phyloP scores from a whole-genome alignment of 2,329 filamentous ascomycete species.

The Neofusicoccum laricinum region DNA sequence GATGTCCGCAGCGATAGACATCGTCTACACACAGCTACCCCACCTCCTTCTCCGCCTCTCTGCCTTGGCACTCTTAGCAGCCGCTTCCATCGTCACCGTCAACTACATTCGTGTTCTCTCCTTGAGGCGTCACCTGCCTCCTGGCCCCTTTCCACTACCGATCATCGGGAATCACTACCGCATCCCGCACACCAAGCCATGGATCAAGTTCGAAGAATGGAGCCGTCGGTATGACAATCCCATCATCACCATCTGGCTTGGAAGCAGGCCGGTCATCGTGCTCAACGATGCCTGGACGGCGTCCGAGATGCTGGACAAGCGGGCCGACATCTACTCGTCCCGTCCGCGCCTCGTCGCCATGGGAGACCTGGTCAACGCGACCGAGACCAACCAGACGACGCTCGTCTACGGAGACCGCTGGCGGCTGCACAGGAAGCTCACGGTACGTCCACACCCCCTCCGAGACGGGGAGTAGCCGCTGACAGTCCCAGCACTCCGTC shows the following conservation, averaged over 20 bases:
- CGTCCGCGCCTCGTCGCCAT: slow-evolving; percentile 30
- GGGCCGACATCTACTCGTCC: slow-evolving; percentile 31
- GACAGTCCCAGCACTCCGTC: slow-evolving; percentile 13
- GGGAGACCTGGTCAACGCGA: slow-evolving; percentile 21
- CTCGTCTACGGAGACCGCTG: slow-evolving; percentile 21
- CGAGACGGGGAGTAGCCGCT: too few species aligned
- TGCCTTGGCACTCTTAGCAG: not conserved
- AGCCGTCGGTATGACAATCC: slow-evolving; percentile 17
- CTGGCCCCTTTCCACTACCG: slow-evolving; percentile 20
- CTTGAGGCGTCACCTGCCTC: not conserved
- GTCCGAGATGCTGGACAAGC: slow-evolving; percentile 32
- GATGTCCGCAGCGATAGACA: not conserved
- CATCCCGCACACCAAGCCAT: slow-evolving; percentile 17
- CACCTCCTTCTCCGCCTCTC: not conserved
- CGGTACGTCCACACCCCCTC: not conserved
- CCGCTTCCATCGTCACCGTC: not conserved
- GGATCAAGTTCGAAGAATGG: slow-evolving; percentile 19
- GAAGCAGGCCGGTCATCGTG: slow-evolving; percentile 17
- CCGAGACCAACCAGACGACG: slow-evolving; percentile 16
- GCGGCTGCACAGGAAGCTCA: slow-evolving; percentile 20
- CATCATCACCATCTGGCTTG: slow-evolving; percentile 21
- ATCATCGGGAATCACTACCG: slow-evolving; percentile 21
- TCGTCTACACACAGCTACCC: not conserved
- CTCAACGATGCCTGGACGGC: slow-evolving; percentile 28
- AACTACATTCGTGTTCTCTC: not conserved